phyloP scores from a whole-genome alignment of 352 stramenopile genomes.

The Blastocystis sp. region DNA sequence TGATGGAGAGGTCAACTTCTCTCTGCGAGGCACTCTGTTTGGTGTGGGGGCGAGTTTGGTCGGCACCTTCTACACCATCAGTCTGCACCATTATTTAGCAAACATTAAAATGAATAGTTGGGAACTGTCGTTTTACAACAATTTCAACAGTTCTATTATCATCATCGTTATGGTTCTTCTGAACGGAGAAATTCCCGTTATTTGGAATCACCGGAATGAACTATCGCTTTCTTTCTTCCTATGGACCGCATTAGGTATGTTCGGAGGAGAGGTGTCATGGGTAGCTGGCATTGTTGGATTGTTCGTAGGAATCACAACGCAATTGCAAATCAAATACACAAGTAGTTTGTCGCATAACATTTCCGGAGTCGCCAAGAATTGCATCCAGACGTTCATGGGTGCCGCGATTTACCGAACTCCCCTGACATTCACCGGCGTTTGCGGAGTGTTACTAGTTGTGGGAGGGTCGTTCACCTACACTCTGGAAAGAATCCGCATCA shows the following conservation, averaged over 20 bases:
- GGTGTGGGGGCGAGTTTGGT: constrained; percentile 18
- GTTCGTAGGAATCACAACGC: constrained; percentile 32
- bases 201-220: background rate
- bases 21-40: constrained; percentile 25
- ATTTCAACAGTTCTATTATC: constrained; percentile 43
- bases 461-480: constrained; percentile 25
- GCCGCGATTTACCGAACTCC: constrained; percentile 9
- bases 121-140: constrained; percentile 48
- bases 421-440: background rate
- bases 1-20: constrained; percentile 49
- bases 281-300: constrained; percentile 35
- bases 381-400: constrained; percentile 49
- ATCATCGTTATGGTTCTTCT: background rate
- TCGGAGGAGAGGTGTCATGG: background rate
- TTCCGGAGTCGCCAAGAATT: constrained; percentile 51
- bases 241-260: background rate
- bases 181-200: background rate
- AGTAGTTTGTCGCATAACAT: constrained; percentile 53
- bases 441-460: constrained; percentile 15
- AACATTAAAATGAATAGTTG: constrained; percentile 15
- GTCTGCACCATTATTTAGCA: constrained; percentile 1
- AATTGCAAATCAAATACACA: constrained; percentile 45
- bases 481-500: background rate
- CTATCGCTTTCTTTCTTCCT: background rate
- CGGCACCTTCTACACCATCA: constrained; percentile 45